phyloP scores from a whole-genome alignment of 352 stramenopile species.

The Phytopythium sindhum region DNA sequence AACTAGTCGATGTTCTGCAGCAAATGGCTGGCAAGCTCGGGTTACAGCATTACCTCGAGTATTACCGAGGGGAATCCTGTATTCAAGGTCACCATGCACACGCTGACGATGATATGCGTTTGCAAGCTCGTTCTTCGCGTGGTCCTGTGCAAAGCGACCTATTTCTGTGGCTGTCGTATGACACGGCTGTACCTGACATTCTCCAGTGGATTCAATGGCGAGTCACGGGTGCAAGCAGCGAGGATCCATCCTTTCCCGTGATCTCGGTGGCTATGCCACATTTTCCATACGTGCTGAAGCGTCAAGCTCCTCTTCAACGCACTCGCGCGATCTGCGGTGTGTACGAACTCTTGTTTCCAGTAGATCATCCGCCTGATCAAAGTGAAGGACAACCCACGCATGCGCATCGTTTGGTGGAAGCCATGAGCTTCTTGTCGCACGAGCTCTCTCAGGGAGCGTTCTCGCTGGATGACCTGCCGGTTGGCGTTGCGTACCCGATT shows the following conservation, averaged over 20 bases:
- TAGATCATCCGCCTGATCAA: not conserved
- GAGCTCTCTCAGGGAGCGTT: slow-evolving; percentile 32
- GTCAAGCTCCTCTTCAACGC: slow-evolving; percentile 19
- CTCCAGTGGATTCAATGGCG: slow-evolving; percentile 41
- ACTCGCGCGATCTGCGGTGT: slow-evolving; percentile 35
- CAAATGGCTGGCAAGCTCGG: slow-evolving; percentile 28
- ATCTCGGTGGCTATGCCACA: slow-evolving; percentile 10
- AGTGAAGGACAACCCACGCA: not conserved
- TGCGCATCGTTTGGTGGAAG: slow-evolving; percentile 19
- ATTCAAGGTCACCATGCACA: not conserved
- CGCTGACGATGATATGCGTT: not conserved
- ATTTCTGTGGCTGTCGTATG: not conserved
- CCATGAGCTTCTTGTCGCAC: slow-evolving; percentile 54
- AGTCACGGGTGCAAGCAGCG: not conserved
- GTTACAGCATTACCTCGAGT: slow-evolving; percentile 32
- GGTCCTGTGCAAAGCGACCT: not conserved
- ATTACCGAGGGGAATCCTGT: slow-evolving; percentile 45
- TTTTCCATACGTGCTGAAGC: not conserved
- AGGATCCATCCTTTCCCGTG: slow-evolving; percentile 19
- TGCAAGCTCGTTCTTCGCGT: not conserved
- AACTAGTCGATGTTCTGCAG: slow-evolving; percentile 34
- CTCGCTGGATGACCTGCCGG: slow-evolving; percentile 50
- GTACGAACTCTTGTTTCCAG: slow-evolving; percentile 35
- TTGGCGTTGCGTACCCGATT: slow-evolving; percentile 57
- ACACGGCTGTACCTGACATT: slow-evolving; percentile 37